Base-by-base conservation (phyloP, 164 flowering plant genomes). In the Nymphaea thermarum region DNA sequence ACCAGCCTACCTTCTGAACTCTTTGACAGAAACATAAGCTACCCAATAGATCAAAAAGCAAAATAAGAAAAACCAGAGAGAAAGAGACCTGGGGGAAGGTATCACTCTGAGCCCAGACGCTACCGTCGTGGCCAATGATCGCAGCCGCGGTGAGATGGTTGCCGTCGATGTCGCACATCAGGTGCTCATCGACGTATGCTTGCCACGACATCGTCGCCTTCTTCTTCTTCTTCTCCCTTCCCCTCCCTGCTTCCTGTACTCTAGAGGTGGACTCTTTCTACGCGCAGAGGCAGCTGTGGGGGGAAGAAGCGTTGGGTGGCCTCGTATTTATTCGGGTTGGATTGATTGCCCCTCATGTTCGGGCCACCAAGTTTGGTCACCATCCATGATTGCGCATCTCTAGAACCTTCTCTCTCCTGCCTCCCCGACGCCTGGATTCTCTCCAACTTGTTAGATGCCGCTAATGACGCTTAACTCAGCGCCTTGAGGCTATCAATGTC, bases 121-220 rank as follows among this genome's bases (percentile, higher is more conserved):
- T 66, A 11, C 67, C 67, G 44, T 66, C 67, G 67, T 66, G 59
- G 25, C 67, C 67, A 57, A 66, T 66, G 47, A 66, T 66, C 42
- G 67, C 67, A 0, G 67, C 67, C 57, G 67, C 67, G 4, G 67
- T 6, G 43, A 66, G 67, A 47, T 66, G 42, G n/a, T 45, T 25
- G 36, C 67, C 67, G 42, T 66, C 67, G 42, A 66, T 66, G 43
- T 66, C 67, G 6, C 67, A 66, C 67, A 66, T 66, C 67, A 66
- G 67, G 44, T 66, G 67, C 36, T 66, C 67, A 45, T 66, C 67
- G 25, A 66, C 60, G 41, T 66, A 66, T 41, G 15, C 25, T 66
- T 66, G 67, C 67, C 67, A 66, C 7, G 67, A 66, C 67, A 66
- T 66, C 66, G 43, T 64, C 59, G 47, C 62, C 17, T 25, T 51